Evolutionary conservation across 768 basidiomycete genomes (phyloP), one percentile per base, ranked within the genome.

Genomic region (Symmetrospora coprosmae): DNA sequence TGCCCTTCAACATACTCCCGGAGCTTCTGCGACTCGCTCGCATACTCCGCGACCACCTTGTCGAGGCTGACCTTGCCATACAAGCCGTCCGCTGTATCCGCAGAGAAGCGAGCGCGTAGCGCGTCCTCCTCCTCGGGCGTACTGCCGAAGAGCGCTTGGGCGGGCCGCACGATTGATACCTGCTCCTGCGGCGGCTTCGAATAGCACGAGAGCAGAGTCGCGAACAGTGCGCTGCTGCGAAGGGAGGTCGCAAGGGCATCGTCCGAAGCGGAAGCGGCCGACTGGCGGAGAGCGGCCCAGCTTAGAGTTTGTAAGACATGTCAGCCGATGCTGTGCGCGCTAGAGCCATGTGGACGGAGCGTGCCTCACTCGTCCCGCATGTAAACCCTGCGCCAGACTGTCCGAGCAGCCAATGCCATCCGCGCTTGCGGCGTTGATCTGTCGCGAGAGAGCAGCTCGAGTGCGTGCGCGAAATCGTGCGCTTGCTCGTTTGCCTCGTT

Each of bases 371-470:
- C 81, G 70, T 96, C 89, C 50, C 87, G 83, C 50, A 85, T 77
- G 69, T 86, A 92, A 45, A 92, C 79, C 30, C 91, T 77, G 34
- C 91, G 79, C 91, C 91, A 96, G 16, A 87, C 78, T 31, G 80
- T 81, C 45, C 82, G 77, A 68, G 86, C 79, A 3, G 86, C 82
- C 25, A 84, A 80, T 39, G 78, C 68, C 70, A 78, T 78, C 47
- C 90, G 78, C 31, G 79, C 79, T 60, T 82, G 80, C 0, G 89
- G 88, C 2, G 87, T 68, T 51, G 79, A 77, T 84, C 87, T 51
- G 33, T 34, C 33, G 30, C 17, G 17, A 47, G 40, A 52, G 39
- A 40, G 38, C 21, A 37, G 47, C 33, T 27, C 45, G 37, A 60
- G 67, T 49, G 53, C 72, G 25, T 40, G 67, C 21, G 61, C 50